These are phyloP conservation scores for Babesia ovis DNA, from an alignment of 169 alveolate genomes.

Conservation along the genomic window DNA sequence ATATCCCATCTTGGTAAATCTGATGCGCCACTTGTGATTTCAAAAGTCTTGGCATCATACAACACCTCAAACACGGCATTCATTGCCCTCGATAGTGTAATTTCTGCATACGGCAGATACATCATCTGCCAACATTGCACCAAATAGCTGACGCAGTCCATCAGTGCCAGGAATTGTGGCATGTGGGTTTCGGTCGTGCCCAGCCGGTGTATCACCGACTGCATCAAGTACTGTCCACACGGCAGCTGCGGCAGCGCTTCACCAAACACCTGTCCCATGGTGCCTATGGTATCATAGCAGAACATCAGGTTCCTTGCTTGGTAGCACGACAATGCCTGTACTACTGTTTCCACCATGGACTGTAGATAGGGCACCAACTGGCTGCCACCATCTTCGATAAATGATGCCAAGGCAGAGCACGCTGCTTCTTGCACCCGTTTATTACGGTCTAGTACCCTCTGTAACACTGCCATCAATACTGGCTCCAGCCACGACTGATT, in stretches of 20 bases:
- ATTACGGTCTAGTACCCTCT: slow-evolving; percentile 84
- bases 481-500: slow-evolving; percentile 62
- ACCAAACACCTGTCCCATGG: slow-evolving; percentile 48
- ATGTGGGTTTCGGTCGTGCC: slow-evolving; percentile 31
- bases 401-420: slow-evolving; percentile 88
- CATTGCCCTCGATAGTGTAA: slow-evolving; percentile 19
- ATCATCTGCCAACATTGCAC: slow-evolving; percentile 25
- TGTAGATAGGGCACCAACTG: slow-evolving; percentile 75
- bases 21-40: slow-evolving; percentile 17
- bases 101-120: slow-evolving; percentile 19
- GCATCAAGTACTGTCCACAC: slow-evolving; percentile 10
- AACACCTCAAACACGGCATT: slow-evolving; percentile 36
- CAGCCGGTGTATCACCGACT: slow-evolving; percentile 25
- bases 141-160: slow-evolving; percentile 50
- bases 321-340: slow-evolving; percentile 77
- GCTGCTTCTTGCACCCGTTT: slow-evolving; percentile 93
- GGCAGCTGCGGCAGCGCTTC: slow-evolving; percentile 32
- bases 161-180: slow-evolving; percentile 40
- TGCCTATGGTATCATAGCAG: slow-evolving; percentile 83
- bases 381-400: slow-evolving; percentile 81
- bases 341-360: slow-evolving; percentile 72
- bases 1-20: slow-evolving; percentile 40
- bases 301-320: slow-evolving; percentile 81
- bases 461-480: slow-evolving; percentile 66
- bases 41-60: slow-evolving; percentile 15